A percentile compares a stretch with the other conserved stretches of the same genome.
Conservation (phyloP, 352 stramenopile genomes). For the Globisporangium nodosum region DNA sequence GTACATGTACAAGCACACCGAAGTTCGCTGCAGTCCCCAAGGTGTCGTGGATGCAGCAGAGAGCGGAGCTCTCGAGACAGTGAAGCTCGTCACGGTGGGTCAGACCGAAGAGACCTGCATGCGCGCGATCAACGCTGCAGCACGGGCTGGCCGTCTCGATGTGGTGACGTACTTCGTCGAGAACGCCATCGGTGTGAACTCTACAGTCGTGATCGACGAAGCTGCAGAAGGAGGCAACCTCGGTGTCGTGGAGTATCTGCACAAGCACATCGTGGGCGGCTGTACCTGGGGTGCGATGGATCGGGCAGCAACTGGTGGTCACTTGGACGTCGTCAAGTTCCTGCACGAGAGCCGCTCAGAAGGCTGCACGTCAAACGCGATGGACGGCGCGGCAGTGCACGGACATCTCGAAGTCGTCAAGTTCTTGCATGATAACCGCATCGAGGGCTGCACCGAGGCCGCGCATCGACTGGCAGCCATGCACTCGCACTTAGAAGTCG, state of each 20-base stretch:
- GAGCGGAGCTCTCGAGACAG: background rate
- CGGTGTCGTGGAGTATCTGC: background rate
- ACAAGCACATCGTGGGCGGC: background rate
- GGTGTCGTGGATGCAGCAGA: background rate
- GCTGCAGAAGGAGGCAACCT: background rate
- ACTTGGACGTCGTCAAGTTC: conserved; percentile 1
- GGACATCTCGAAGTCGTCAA: background rate
- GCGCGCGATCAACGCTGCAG: background rate
- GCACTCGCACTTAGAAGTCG: too few relatives aligned
- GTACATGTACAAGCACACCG: background rate
- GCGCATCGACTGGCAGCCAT: too few relatives aligned
- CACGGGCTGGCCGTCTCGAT: background rate
- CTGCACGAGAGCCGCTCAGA: background rate
- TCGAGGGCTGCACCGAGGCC: too few relatives aligned
- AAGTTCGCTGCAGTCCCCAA: background rate
- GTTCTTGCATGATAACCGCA: background rate
- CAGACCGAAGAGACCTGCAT: background rate
- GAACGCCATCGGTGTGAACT: background rate
- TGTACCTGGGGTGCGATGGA: background rate
- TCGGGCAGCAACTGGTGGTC: background rate
- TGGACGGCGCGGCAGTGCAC: background rate
- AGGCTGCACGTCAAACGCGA: background rate
- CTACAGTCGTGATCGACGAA: background rate
- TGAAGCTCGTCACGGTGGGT: background rate
- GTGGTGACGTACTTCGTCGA: background rate